phyloP scores from a whole-genome alignment of 179 eudicot species.

The Beta lomatogona region DNA sequence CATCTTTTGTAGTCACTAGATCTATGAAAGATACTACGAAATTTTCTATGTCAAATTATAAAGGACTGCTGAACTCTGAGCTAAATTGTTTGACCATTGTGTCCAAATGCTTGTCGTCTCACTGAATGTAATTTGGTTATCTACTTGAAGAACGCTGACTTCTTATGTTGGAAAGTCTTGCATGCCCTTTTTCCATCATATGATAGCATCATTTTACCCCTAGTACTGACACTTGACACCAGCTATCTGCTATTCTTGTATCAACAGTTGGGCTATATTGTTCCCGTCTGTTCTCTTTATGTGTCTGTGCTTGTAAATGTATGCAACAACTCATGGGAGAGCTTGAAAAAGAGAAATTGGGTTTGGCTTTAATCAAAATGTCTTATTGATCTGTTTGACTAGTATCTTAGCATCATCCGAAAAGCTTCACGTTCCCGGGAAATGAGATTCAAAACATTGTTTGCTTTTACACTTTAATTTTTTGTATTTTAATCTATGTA shows the following conservation, averaged over 20 bases:
- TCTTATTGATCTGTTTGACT: neutral
- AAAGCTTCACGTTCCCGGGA: neutral
- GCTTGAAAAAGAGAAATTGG: neutral
- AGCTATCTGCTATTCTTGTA: neutral
- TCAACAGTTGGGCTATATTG: neutral
- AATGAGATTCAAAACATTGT: neutral
- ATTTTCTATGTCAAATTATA: neutral
- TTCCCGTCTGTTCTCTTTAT: neutral
- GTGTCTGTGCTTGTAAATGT: neutral
- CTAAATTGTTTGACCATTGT: neutral
- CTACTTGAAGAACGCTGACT: neutral
- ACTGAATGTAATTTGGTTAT: neutral
- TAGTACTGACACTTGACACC: neutral
- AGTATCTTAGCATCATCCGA: neutral
- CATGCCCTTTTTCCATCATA: neutral
- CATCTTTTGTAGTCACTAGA: neutral
- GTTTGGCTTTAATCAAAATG: neutral
- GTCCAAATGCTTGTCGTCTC: slow-evolving; percentile 6
- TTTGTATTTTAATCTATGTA: no score
- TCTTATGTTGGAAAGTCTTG: neutral
- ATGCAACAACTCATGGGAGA: neutral
- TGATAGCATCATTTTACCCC: neutral
- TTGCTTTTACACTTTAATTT: no score
- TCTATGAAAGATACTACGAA: no score
- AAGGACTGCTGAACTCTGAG: neutral